Evolutionary conservation across 495 filamentous ascomycete species (phyloP).

Genomic region (Tuber aestivum): DNA sequence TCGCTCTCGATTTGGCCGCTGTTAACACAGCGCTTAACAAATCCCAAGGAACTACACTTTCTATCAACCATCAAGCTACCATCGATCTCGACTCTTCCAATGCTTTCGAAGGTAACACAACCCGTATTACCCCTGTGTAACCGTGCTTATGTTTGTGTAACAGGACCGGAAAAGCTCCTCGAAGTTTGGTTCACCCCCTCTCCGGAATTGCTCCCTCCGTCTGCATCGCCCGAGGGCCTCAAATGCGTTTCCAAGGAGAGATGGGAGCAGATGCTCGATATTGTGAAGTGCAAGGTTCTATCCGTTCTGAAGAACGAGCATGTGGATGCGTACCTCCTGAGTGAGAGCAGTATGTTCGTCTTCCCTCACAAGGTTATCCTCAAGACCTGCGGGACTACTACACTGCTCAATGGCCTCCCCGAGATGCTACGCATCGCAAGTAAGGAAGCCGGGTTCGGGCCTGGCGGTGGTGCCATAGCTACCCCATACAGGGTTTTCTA

Average conservation of each 20-base stretch:
- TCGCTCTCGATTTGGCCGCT: slow-evolving; percentile 43
- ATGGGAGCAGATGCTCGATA: slow-evolving; percentile 95
- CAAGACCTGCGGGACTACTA: slow-evolving; percentile 98
- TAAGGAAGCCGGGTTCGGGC: slow-evolving; percentile 75
- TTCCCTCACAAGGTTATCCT: slow-evolving; percentile 98
- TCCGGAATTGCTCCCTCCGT: slow-evolving; percentile 62
- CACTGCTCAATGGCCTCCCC: slow-evolving; percentile 77
- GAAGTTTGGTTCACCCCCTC: slow-evolving; percentile 97
- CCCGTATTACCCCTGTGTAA: slow-evolving; percentile 10
- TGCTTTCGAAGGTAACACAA: slow-evolving; percentile 77
- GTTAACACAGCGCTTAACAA: slow-evolving; percentile 51
- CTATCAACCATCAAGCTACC: slow-evolving; percentile 93
- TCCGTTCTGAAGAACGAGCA: slow-evolving; percentile 91
- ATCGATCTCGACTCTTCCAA: slow-evolving; percentile 92
- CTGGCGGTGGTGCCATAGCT: slow-evolving; percentile 61
- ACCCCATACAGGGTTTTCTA: slow-evolving; percentile 96
- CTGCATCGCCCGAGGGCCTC: slow-evolving; percentile 66
- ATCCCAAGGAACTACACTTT: slow-evolving; percentile 33
- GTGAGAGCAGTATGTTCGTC: slow-evolving; percentile 99
- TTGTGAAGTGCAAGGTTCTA: slow-evolving; percentile 97
- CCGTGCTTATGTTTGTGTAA: background rate
- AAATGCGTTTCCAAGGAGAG: slow-evolving; percentile 76
- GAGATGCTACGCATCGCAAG: slow-evolving; percentile 88
- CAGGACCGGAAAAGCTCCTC: slow-evolving; percentile 92
- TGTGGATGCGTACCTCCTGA: slow-evolving; percentile 94